Evolutionary conservation across 257 asterid genomes (phyloP), one percentile per base, ranked within the genome.

Genomic region (Solanum stenotomum): DNA sequence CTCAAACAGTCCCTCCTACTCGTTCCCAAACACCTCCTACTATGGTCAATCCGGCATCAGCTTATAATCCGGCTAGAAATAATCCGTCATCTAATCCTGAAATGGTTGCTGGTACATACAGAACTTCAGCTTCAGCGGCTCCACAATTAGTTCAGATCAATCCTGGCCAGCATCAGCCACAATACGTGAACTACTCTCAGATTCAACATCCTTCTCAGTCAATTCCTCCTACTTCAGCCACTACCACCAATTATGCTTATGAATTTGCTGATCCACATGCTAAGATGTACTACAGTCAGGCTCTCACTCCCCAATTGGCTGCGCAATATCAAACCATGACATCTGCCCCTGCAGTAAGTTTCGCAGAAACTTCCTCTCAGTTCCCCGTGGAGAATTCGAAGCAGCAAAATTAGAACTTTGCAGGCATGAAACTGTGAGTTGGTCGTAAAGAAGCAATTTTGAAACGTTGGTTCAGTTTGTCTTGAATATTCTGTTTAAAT

Each of bases 11-110:
- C 68, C 89, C 94, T 72, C 86, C 95, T 84, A 84, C 72, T 85
- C 93, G 89, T 56, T 90, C 95, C 31, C 94, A 93, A 40, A 91
- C 92, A 6, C 91, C 94, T 10, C 34, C 92, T 72, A 72, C 87
- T 14, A 85, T 88, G 35, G 81, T 25, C 67, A 76, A 92, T 75
- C 85, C 93, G 11, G 88, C 92, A 3, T 37, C 88, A 12, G 88
- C 91, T 42, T 92, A 87, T 88, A 91, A 86, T 63, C 93, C 86
- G 56, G 87, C 91, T 22, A 87, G 91, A 72, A 91, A 87, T 56
- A 90, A 88, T 42, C 91, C 94, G 63, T 63, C 92, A 4, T 79
- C 94, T 23, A 91, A 91, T 67, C 89, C 95, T 4, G 96, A 85
- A 85, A 68, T 67, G 42, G 27, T 44, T 67, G 87, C 89, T 74